Evolutionary conservation across 164 flowering plant genomes (phyloP).

Genomic region (Sedum album): DNA sequence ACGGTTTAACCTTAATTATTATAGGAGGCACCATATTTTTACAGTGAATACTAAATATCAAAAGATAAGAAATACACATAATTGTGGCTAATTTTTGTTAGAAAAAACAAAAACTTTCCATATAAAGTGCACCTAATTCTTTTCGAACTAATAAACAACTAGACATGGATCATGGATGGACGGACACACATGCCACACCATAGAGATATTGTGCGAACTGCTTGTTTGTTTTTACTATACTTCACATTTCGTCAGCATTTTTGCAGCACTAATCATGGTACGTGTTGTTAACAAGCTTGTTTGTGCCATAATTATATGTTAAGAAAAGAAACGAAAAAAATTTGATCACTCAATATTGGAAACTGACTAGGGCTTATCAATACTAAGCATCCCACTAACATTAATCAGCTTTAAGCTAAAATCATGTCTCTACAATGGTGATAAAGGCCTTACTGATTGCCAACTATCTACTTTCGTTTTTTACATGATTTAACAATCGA

Average conservation of each 20-base stretch:
- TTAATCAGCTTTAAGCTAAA: background rate
- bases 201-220: background rate
- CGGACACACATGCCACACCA: background rate
- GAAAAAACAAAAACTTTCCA: background rate
- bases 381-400: constrained; percentile 1
- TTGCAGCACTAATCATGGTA: background rate
- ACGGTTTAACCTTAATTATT: too few relatives aligned
- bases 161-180: too few relatives aligned
- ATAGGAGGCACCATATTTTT: too few relatives aligned
- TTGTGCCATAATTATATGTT: background rate
- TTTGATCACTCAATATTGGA: background rate
- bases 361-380: constrained; percentile 6
- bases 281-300: background rate
- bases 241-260: background rate
- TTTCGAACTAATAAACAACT: background rate
- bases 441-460: background rate
- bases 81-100: too few relatives aligned
- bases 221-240: background rate
- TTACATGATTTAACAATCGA: background rate
- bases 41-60: too few relatives aligned
- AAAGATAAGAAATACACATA: too few relatives aligned
- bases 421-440: background rate
- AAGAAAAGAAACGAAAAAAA: background rate
- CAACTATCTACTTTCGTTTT: background rate
- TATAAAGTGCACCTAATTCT: background rate